Base-by-base conservation (phyloP, 306 rosid species). In the Quercus rubra region DNA sequence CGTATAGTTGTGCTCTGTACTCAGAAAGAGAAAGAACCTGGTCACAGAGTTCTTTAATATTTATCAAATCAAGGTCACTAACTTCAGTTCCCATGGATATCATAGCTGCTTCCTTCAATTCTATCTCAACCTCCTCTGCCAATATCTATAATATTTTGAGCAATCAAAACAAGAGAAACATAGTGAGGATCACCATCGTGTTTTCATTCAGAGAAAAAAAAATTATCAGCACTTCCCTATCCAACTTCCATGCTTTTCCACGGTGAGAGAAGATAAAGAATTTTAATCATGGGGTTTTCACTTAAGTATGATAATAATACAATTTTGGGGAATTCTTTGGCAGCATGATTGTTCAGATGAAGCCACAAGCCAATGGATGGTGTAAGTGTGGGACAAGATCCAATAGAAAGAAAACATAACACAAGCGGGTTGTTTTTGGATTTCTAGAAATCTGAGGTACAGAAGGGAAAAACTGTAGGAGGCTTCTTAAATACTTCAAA, bases 11-110 rank as follows among this genome's bases (percentile, higher is more conserved):
- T 17, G 97, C 96, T 80, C 98, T 86, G 88, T 95, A 95, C 80
- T 91, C 99, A 0, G 98, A 84, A 19, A 95, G 96, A 27, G 98
- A 89, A 68, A 95, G 88, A 77, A 95, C 98, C 80, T 92, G 99
- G 38, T 95, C 99, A 83, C 98, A 95, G 21, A 95, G 92, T 75
- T 91, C 92, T 78, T 81, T 84, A 72, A 92, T 95, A 78, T 92
- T 95, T 5, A 66, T 74, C 90, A 95, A 80, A 86, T 95, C 99
- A 76, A 92, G 91, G 70, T 94, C 99, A 75, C 95, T 95, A 75
- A 94, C 84, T 90, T 94, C 99, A 25, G 99, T 94, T 87, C 98
- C 99, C 98, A 95, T 95, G 14, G 98, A 95, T 76, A 95, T 92
- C 87, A 92, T 77, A 71, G 90, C 71, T 6, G 96, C 99, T 72